Evolutionary conservation across 2,329 filamentous ascomycete species (phyloP), one percentile per base, ranked within the genome.

Genomic region (Fusarium oxysporum): DNA sequence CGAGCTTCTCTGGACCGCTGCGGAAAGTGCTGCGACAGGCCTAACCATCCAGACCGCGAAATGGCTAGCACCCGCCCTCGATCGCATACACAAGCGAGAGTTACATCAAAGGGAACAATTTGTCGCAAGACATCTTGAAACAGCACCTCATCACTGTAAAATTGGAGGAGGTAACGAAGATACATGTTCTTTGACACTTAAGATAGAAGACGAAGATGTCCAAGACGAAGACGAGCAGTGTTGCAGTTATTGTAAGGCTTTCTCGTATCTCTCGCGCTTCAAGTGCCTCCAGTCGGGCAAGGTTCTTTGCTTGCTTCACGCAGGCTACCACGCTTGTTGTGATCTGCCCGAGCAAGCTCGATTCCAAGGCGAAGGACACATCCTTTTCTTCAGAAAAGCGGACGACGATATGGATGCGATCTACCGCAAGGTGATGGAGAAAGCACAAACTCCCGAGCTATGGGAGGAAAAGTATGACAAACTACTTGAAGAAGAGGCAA

Each of bases 181-280:
- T 21, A 80, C 85, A 47, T 93, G 91, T 73, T 85, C 88, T 4
- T 84, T 95, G 59, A 83, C 83, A 10, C 89, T 93, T 76, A 85
- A 91, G 78, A 80, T 93, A 62, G 88, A 93, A 72, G 92, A 96
- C 62, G 85, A 90, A 56, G 92, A 96, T 76, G 89, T 97, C 3
- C 89, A 92, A 7, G 96, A 99, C 79, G 96, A 98, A 73, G 95
- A 98, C 74, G 95, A 97, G 80, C 93, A 96, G 70, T 98, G 96
- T 83, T 99, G 96, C 84, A 88, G 88, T 45, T 93, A 94, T 82
- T 99, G 96, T 88, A 98, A 98, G 82, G 90, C 92, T 0, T 98
- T 95, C 82, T 92, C 92, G 78, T 98, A 96, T 81, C 86, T 98
- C 32, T 97, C 96, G 35, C 92, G 96, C 75, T 97, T 97, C 82